Base-by-base conservation (phyloP, 306 rosid species). In the Carpinus fangiana region DNA sequence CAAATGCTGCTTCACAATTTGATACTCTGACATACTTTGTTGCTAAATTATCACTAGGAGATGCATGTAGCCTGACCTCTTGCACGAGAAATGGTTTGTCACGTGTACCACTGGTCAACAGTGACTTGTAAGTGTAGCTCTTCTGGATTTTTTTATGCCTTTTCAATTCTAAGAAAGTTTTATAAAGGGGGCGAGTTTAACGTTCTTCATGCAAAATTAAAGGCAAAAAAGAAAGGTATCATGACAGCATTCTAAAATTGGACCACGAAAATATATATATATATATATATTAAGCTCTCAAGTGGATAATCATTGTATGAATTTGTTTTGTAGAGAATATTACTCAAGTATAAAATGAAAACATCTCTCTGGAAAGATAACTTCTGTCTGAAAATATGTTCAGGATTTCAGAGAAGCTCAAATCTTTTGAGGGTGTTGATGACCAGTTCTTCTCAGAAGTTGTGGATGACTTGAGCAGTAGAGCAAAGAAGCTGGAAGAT, bases 61-160 rank as follows among this genome's bases (percentile, higher is more conserved):
- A 83, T 83, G 81, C 89, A 3, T 88, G 91, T 89, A 81, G 88
- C 79, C 79, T 85, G 81, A 73, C 72, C 70, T 56, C 72, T 71
- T 48, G 68, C 70, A 48, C 54, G 64, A 73, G 73, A 62, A 80
- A 80, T 61, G 79, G 72, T 74, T n/a, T 36, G 62, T 13, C n/a
- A 5, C 17, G 13, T 51, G 52, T 18, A 46, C 72, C 84, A 14
- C 61, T 17, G 31, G 52, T 70, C 28, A 74, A 65, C 71, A 23
- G 76, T 73, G 72, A 79, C 80, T 55, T 43, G 91, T 85, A 85
- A 60, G 91, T 77, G 71, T 77, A 62, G 43, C 45, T 73, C 47
- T 52, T 76, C 77, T 45, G 70, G 66, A 38, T 53, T 68, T 31
- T 31, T 21, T 41, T 43, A 55, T 70, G 34, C 74, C 13, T 48